These are phyloP conservation scores for Podila verticillata DNA, from an alignment of 192 early-diverging fungal species.

Conservation along the genomic window DNA sequence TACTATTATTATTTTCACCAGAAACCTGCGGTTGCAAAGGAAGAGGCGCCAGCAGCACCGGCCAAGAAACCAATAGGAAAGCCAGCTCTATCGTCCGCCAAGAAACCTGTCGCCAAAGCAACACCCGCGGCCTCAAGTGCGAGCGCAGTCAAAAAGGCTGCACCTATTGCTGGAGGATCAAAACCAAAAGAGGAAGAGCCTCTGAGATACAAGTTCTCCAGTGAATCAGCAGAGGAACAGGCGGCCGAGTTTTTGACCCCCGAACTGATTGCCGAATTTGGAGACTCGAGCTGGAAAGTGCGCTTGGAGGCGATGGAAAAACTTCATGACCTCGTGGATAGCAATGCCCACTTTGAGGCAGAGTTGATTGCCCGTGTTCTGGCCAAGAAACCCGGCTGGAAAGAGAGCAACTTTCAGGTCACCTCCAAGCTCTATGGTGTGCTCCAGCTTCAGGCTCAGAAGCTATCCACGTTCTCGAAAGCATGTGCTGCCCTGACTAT, in stretches of 20 bases:
- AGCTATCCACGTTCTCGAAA: slow-evolving; percentile 71
- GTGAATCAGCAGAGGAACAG: slow-evolving; percentile 75
- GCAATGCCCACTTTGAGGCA: slow-evolving; percentile 65
- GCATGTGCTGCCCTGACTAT: slow-evolving; percentile 78
- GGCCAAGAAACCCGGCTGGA: slow-evolving; percentile 91
- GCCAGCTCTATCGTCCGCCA: slow-evolving; percentile 23
- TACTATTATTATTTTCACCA: background rate
- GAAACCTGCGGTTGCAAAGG: slow-evolving; percentile 42
- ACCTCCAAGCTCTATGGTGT: slow-evolving; percentile 77
- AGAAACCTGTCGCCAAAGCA: slow-evolving; percentile 30
- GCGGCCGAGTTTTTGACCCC: slow-evolving; percentile 71
- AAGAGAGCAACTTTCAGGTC: slow-evolving; percentile 98
- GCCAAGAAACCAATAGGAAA: slow-evolving; percentile 45
- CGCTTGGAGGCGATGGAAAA: slow-evolving; percentile 86
- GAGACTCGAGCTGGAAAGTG: slow-evolving; percentile 86
- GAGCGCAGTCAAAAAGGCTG: slow-evolving; percentile 30
- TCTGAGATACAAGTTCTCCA: slow-evolving; percentile 74
- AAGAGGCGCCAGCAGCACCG: slow-evolving; percentile 32
- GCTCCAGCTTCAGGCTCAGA: slow-evolving; percentile 75
- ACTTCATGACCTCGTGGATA: slow-evolving; percentile 73
- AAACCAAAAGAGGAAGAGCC: slow-evolving; percentile 64
- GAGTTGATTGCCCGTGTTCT: slow-evolving; percentile 87
- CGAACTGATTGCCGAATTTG: slow-evolving; percentile 68
- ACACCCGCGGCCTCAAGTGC: slow-evolving; percentile 10
- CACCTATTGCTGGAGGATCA: slow-evolving; percentile 45